Evolutionary conservation across 257 asterid genomes (phyloP).

Genomic region (Ajuga chamaepitys): DNA sequence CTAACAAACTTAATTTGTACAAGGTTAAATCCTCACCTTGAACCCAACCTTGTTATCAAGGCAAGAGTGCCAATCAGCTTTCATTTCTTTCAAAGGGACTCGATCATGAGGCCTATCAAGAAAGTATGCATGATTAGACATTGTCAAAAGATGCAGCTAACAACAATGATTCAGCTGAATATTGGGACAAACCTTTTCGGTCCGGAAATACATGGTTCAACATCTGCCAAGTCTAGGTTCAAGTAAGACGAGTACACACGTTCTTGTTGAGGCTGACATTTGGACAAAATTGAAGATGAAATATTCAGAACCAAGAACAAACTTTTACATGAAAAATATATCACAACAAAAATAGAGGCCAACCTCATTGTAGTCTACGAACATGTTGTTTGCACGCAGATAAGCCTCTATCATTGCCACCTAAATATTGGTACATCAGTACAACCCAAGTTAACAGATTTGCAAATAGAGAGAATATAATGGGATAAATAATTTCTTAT

Average conservation of each 20-base stretch:
- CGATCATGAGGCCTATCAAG: constrained; percentile 87
- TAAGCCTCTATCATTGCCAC: constrained; percentile 92
- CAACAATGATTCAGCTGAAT: neutral
- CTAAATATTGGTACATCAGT: constrained; percentile 27
- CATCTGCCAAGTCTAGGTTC: constrained; percentile 60
- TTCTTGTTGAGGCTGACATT: constrained; percentile 80
- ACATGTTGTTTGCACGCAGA: constrained; percentile 90
- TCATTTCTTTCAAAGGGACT: constrained; percentile 80
- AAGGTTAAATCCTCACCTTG: constrained; percentile 50
- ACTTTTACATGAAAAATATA: neutral
- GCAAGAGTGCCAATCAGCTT: constrained; percentile 91
- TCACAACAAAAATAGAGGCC: neutral
- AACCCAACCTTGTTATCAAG: constrained; percentile 87
- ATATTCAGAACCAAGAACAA: neutral
- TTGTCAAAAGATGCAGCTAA: constrained; percentile 5
- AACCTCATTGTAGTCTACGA: constrained; percentile 86
- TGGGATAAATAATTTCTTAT: neutral
- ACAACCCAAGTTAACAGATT: neutral
- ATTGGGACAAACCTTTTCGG: constrained; percentile 62
- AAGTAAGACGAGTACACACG: constrained; percentile 67
- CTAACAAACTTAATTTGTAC: neutral
- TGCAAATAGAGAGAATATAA: neutral
- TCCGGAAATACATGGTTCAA: constrained; percentile 87
- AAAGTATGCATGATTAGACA: constrained; percentile 6
- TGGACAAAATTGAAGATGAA: constrained; percentile 9